Conservation (phyloP, 192 early-diverging fungal genomes). For the Coemansia aciculifera region DNA sequence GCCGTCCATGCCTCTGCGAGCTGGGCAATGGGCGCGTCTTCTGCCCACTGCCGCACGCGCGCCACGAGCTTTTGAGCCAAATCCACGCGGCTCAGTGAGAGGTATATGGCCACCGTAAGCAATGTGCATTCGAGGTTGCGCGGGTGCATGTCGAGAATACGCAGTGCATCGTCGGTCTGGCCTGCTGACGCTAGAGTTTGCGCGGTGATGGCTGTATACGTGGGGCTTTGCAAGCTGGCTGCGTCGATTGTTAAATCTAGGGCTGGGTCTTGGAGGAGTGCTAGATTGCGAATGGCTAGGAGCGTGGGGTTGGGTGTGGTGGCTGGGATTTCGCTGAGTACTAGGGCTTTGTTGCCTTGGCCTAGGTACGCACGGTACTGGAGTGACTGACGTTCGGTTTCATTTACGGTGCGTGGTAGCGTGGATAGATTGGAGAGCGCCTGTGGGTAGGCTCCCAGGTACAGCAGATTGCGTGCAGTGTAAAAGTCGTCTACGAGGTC, state of each 20-base stretch:
- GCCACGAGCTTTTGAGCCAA: constrained; percentile 81
- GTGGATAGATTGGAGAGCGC: constrained; percentile 62
- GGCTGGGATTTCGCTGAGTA: constrained; percentile 64
- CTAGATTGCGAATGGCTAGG: constrained; percentile 65
- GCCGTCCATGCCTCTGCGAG: constrained; percentile 89
- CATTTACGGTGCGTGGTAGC: constrained; percentile 36
- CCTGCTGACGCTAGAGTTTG: constrained; percentile 63
- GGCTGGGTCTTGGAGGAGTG: constrained; percentile 28
- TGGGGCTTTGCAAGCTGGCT: constrained; percentile 46
- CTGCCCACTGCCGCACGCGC: constrained; percentile 82
- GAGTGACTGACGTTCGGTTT: constrained; percentile 64
- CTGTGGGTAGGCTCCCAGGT: constrained; percentile 72
- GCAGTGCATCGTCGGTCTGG: constrained; percentile 71
- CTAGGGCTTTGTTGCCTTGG: constrained; percentile 69
- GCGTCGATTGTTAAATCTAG: neutral
- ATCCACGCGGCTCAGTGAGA: constrained; percentile 80
- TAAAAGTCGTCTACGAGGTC: constrained; percentile 57
- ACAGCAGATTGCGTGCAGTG: constrained; percentile 69
- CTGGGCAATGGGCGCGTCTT: constrained; percentile 92
- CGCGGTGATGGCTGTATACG: constrained; percentile 66
- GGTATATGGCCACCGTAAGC: constrained; percentile 74
- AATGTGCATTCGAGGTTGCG: constrained; percentile 82
- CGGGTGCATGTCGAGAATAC: constrained; percentile 62
- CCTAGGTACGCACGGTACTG: constrained; percentile 82
- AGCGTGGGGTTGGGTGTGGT: constrained; percentile 58